A percentile compares a stretch with the other conserved stretches of the same genome.
phyloP scores from a whole-genome alignment of 495 filamentous ascomycete genomes.

The Lepidopterella palustris region DNA sequence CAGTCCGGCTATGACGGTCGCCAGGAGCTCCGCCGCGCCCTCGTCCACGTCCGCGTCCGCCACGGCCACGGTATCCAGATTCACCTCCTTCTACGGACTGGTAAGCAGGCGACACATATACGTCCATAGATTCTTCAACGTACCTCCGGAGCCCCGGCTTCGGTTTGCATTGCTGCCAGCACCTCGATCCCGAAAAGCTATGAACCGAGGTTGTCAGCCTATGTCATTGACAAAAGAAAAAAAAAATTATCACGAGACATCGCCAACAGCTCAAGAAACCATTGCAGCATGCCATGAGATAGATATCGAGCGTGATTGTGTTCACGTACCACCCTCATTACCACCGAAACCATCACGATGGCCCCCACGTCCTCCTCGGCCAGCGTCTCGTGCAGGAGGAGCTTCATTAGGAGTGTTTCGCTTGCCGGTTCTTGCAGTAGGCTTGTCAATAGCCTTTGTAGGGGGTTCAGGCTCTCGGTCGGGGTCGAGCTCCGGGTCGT shows the following conservation, averaged over 20 bases:
- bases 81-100: slow-evolving; percentile 19
- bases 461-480: slow-evolving; percentile 69
- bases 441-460: slow-evolving; percentile 80
- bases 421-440: slow-evolving; percentile 71
- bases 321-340: slow-evolving; percentile 68
- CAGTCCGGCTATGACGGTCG: slow-evolving; percentile 76
- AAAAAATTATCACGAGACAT: not conserved
- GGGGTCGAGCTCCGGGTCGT: slow-evolving; percentile 83
- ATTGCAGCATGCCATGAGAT: not conserved
- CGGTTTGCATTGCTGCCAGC: slow-evolving; percentile 80
- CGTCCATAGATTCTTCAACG: slow-evolving; percentile 34
- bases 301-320: not conserved
- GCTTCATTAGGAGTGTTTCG: slow-evolving; percentile 78
- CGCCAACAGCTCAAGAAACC: not conserved
- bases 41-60: slow-evolving; percentile 47
- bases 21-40: slow-evolving; percentile 44
- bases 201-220: slow-evolving; percentile 8
- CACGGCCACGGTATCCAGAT: slow-evolving; percentile 44
- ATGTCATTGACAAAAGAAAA: no score
- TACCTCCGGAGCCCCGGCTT: slow-evolving; percentile 70
- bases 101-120: slow-evolving; percentile 38
- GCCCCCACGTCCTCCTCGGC: slow-evolving; percentile 46
- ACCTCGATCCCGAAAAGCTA: slow-evolving; percentile 87
- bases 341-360: slow-evolving; percentile 51
- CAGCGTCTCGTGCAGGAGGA: slow-evolving; percentile 17